A percentile compares a stretch with the other conserved stretches of the same genome.
Evolutionary conservation across 257 asterid genomes (phyloP).

Genomic region (Gynochthodes officinalis): DNA sequence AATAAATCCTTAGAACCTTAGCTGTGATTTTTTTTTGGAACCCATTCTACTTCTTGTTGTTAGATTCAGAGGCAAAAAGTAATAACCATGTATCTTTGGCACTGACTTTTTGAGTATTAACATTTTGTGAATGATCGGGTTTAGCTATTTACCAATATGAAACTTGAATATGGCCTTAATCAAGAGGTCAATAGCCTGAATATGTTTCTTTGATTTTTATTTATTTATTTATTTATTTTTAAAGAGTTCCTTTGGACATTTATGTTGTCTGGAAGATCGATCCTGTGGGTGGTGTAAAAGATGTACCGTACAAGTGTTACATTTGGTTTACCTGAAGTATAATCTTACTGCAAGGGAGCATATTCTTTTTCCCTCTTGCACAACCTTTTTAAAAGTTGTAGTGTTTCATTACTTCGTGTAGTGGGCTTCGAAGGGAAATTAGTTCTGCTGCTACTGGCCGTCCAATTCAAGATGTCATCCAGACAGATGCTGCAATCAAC

Average conservation of each 20-base stretch:
- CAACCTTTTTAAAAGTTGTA: neutral
- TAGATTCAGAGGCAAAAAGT: neutral
- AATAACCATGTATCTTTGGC: neutral
- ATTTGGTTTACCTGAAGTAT: neutral
- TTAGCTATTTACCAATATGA: neutral
- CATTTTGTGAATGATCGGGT: neutral
- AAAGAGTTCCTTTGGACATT: neutral
- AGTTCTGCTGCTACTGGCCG: conserved; percentile 99
- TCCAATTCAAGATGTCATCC: conserved; percentile 97
- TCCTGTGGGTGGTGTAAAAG: neutral
- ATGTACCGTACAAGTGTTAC: neutral
- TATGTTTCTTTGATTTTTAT: too few relatives aligned
- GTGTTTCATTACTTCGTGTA: conserved; percentile 16
- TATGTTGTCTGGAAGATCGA: neutral
- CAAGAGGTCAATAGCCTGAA: neutral
- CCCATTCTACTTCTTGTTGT: neutral
- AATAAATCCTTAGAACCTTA: neutral
- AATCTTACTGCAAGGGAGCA: neutral
- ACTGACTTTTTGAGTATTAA: neutral
- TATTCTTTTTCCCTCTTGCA: neutral
- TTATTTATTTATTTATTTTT: neutral
- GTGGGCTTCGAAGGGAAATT: conserved; percentile 96
- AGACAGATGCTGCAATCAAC: conserved; percentile 98
- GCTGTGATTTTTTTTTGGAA: neutral
- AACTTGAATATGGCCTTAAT: neutral